Evolutionary conservation across 352 stramenopile genomes (phyloP), one percentile per base, ranked within the genome.

Genomic region (Globisporangium recalcitrans): DNA sequence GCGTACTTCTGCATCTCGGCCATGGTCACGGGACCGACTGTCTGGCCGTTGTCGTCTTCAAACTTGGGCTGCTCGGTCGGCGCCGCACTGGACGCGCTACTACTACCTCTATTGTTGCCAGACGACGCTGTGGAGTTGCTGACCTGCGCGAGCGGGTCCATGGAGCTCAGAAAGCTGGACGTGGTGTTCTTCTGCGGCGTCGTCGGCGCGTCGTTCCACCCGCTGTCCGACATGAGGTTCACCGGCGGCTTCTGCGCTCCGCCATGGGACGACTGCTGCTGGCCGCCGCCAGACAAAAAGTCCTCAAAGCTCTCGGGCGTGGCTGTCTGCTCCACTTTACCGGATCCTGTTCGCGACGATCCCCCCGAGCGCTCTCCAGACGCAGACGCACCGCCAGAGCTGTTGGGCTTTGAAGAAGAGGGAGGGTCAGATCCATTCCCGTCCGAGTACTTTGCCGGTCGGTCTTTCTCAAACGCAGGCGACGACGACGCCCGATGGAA

Each of bases 21-120:
- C 71, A 93, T 83, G 7, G 80, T 89, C 56, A 94, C 85, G 0
- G 85, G 85, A 0, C 85, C 85, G 31, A 94, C 82, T 6, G 85
- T 94, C 63, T 94, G 85, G 16, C 75, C 74, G 48, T 74, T 72
- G 62, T 94, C 85, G 67, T 92, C 82, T 9, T 94, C 80, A 56
- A 94, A 94, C 64, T 87, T 84, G 29, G 77, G 79, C 44, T 71
- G 69, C 62, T 85, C 79, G 42, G 51, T 77, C 7, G 69, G 52
- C 36, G 62, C 27, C 13, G 52, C 26, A 22, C 36, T 60, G 16
- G 54, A 21, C 19, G 58, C 42, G 3, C 49, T 53, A 4, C 49
- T 53, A 16, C 46, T 38, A 0, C 32, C 57, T 38, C 16, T 63
- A 19, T 52, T 52, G 46, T 19, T 29, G 27, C 44, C 21, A 9